Percentiles rank a stretch among this genome's conserved stretches.
Conservation (phyloP, 495 filamentous ascomycete species). For the Aspergillus nidulans region DNA sequence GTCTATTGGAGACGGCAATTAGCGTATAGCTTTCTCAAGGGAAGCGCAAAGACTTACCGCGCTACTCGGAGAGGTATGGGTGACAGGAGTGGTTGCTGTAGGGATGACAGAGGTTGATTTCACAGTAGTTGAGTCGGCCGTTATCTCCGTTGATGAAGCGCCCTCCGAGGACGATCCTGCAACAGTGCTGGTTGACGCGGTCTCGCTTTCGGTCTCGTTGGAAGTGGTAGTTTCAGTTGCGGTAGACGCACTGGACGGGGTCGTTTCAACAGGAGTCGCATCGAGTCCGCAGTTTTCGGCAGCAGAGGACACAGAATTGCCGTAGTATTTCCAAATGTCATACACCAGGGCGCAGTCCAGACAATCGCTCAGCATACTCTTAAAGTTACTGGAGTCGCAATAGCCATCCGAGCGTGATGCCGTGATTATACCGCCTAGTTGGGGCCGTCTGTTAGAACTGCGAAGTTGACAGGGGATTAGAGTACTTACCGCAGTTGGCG, state of each 20-base stretch:
- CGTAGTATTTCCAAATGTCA: constrained; percentile 48
- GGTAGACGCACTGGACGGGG: constrained; percentile 14
- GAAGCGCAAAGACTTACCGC: constrained; percentile 1
- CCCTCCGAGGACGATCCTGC: neutral
- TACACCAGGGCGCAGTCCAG: constrained; percentile 43
- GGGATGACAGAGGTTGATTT: constrained; percentile 2
- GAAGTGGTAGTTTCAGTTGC: neutral
- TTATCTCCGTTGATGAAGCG: neutral
- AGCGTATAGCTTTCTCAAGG: neutral
- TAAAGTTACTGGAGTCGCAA: constrained; percentile 40
- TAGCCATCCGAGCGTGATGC: constrained; percentile 27
- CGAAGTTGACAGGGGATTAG: neutral
- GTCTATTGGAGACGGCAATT: neutral
- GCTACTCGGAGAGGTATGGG: neutral
- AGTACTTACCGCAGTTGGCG: constrained; percentile 41
- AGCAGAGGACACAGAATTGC: constrained; percentile 26
- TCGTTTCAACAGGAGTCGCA: constrained; percentile 30
- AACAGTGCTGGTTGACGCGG: neutral
- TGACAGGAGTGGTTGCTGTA: neutral
- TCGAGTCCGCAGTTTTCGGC: constrained; percentile 34
- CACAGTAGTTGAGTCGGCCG: neutral
- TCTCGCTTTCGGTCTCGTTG: neutral
- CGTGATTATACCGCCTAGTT: constrained; percentile 38
- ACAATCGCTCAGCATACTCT: constrained; percentile 35
- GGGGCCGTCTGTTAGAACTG: neutral